Base-by-base conservation (phyloP, 805 yeast species). In the Candida schatavii region DNA sequence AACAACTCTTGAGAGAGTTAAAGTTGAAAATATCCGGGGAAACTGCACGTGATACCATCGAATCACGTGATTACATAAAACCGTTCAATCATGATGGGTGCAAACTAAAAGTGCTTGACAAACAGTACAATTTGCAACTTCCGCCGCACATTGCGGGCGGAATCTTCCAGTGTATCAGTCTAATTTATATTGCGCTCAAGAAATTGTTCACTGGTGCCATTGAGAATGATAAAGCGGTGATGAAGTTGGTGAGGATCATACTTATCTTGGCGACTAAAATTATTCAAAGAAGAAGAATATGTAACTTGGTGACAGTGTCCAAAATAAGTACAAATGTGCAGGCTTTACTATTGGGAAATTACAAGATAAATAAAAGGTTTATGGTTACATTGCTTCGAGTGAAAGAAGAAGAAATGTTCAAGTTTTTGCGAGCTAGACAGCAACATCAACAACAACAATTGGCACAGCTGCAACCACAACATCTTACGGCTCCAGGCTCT, bases 341-440 rank as follows among this genome's bases (percentile, higher is more conserved):
- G 37, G 55, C 52, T 9, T 68, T 65, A 39, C 47, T 70, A 44
- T 45, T 62, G 2, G 35, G 51, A 6, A 70, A 66, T 45, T 70
- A 66, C 48, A 57, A 52, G 35, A 50, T 68, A 13, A 70, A 70
- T 51, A 67, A 66, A 45, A 57, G 56, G 32, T 44, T 70, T 22
- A 68, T 70, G 5, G 40, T 50, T n/a, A 57, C 51, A 40, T 46
- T 69, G 31, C 54, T 69, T 2, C 45, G 51, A 18, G 46, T 64
- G 26, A 68, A 67, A 40, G 70, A 67, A 43, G 28, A 50, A 33
- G 61, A 61, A 20, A 38, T 66, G 23, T 64, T 57, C 42, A 45
- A 54, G 17, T 46, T 46, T 26, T 32, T 39, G 31, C 35, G 22
- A 10, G 22, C 22, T 3, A 30, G 34, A 18, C 18, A 25, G 25